A percentile compares a stretch with the other conserved stretches of the same genome.
Conservation (phyloP, 768 basidiomycete species). For the Tulasnella sp. region DNA sequence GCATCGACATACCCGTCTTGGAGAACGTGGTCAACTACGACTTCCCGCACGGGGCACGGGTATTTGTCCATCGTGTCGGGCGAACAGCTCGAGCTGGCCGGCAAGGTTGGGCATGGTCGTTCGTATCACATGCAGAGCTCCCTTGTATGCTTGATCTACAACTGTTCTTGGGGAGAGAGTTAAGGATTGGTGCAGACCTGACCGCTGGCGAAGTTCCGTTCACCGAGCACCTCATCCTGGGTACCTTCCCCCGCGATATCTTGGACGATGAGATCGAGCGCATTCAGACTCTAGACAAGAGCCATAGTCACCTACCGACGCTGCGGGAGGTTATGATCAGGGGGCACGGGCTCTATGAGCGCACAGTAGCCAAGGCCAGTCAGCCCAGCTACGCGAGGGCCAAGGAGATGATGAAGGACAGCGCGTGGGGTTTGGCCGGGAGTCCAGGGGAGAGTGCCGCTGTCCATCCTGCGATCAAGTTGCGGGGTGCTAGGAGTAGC, state of each 20-base stretch:
- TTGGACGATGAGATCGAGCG: constrained; percentile 83
- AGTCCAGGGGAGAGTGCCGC: constrained; percentile 39
- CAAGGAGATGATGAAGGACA: constrained; percentile 70
- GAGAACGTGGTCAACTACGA: constrained; percentile 98
- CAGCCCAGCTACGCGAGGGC: constrained; percentile 76
- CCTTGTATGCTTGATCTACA: constrained; percentile 89
- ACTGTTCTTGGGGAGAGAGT: constrained; percentile 75
- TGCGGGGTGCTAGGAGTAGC: neutral
- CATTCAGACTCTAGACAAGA: constrained; percentile 51
- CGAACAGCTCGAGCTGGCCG: constrained; percentile 92
- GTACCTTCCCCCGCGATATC: constrained; percentile 66
- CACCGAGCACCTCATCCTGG: constrained; percentile 65
- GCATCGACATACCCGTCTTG: constrained; percentile 93
- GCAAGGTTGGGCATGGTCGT: constrained; percentile 94
- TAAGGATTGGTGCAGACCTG: constrained; percentile 40
- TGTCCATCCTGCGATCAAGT: constrained; percentile 49
- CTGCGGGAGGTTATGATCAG: constrained; percentile 76
- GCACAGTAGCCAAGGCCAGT: constrained; percentile 84
- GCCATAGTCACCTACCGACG: constrained; percentile 51
- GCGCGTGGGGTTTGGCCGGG: constrained; percentile 59
- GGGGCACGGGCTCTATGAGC: constrained; percentile 89
- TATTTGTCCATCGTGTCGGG: constrained; percentile 95
- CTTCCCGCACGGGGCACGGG: constrained; percentile 85
- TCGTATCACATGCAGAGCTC: constrained; percentile 74
- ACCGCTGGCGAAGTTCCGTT: constrained; percentile 46